phyloP scores from a whole-genome alignment of 2,329 filamentous ascomycete genomes.

The Colletotrichum spaethianum region DNA sequence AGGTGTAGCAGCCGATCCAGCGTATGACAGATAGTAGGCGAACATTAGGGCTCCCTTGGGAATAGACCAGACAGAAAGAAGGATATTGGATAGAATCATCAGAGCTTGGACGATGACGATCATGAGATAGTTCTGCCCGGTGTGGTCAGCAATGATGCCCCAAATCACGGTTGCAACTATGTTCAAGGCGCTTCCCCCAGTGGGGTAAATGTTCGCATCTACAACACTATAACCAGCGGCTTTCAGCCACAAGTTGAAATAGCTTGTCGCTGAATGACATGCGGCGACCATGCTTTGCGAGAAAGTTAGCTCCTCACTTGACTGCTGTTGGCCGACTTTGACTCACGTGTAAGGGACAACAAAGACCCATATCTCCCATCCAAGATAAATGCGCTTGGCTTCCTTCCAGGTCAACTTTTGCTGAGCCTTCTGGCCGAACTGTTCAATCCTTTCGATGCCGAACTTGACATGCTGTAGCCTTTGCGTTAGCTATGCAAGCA shows the following conservation, averaged over 20 bases:
- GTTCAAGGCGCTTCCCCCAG: conserved; percentile 34
- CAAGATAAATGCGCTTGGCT: conserved; percentile 39
- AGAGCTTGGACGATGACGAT: conserved; percentile 39
- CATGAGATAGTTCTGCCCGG: conserved; percentile 39
- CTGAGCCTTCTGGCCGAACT: conserved; percentile 42
- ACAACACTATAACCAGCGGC: conserved; percentile 59
- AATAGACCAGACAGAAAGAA: conserved; percentile 45
- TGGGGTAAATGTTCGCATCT: conserved; percentile 65
- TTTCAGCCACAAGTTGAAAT: conserved; percentile 57
- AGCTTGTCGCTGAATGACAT: conserved; percentile 35
- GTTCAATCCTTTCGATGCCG: conserved; percentile 44
- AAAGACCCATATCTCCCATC: conserved; percentile 43
- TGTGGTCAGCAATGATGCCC: conserved; percentile 44
- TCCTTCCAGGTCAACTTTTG: conserved; percentile 36
- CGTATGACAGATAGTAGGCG: conserved; percentile 45
- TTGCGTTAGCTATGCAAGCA: neutral
- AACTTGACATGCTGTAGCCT: conserved; percentile 33
- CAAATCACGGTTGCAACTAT: conserved; percentile 39
- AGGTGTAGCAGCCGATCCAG: conserved; percentile 42
- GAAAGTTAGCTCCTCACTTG: neutral
- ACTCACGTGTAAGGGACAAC: conserved; percentile 44
- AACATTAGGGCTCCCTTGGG: conserved; percentile 42
- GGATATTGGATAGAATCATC: conserved; percentile 43
- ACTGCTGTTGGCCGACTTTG: neutral
- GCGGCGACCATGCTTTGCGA: conserved; percentile 36